A percentile compares a stretch with the other conserved stretches of the same genome.
These are phyloP conservation scores for Umbilicus rupestris DNA, from an alignment of 164 flowering plant genomes.

Conservation along the genomic window DNA sequence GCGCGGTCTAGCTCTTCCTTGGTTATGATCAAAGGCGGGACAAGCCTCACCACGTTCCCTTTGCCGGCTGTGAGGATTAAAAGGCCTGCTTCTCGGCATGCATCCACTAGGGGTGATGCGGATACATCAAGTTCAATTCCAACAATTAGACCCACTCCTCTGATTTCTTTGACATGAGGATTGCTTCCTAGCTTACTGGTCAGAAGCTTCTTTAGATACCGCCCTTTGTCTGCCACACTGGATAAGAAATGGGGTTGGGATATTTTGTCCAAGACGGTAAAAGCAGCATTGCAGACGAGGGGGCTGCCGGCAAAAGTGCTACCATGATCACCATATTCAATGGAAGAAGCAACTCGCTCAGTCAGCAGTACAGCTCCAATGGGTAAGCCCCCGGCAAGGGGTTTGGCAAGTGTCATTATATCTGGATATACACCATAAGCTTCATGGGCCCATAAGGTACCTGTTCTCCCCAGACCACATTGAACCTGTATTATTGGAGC, in stretches of 20 bases:
- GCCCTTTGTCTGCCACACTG: constrained; percentile 59
- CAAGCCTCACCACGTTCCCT: constrained; percentile 78
- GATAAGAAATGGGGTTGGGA: constrained; percentile 48
- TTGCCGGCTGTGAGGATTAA: constrained; percentile 80
- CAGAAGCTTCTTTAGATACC: constrained; percentile 38
- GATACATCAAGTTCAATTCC: constrained; percentile 77
- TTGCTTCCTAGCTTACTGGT: constrained; percentile 43
- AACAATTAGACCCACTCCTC: constrained; percentile 69
- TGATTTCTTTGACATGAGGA: constrained; percentile 60
- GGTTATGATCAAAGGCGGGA: constrained; percentile 81
- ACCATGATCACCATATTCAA: constrained; percentile 69
- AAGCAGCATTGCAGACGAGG: constrained; percentile 59
- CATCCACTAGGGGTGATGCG: constrained; percentile 66
- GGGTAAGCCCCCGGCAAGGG: constrained; percentile 93
- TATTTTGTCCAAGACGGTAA: constrained; percentile 57
- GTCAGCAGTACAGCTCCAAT: constrained; percentile 71
- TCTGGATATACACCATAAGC: constrained; percentile 66
- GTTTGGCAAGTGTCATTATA: constrained; percentile 89
- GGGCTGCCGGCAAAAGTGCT: constrained; percentile 87
- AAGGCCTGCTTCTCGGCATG: constrained; percentile 66
- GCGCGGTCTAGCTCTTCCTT: constrained; percentile 56
- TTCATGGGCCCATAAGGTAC: constrained; percentile 82
- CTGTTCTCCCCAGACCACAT: constrained; percentile 83
- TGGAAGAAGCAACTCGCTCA: constrained; percentile 59
- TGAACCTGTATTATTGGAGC: constrained; percentile 46